These are phyloP conservation scores for Neonectria hederae DNA, from an alignment of 2,329 filamentous ascomycete species.

Conservation along the genomic window DNA sequence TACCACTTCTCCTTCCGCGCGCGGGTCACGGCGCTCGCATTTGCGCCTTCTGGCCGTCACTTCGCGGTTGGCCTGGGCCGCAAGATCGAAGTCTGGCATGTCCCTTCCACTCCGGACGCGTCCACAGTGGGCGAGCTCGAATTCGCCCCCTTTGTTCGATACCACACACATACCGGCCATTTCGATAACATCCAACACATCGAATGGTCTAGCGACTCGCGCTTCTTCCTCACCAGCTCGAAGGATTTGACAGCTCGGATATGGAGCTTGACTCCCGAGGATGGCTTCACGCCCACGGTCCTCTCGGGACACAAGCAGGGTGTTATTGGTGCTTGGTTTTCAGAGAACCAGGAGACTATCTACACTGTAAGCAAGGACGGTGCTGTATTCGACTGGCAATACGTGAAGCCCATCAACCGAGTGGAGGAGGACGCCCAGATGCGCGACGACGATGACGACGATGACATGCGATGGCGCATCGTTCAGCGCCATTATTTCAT, in stretches of 20 bases:
- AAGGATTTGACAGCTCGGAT: conserved; percentile 93
- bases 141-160: conserved; percentile 92
- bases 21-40: conserved; percentile 83
- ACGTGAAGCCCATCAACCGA: conserved; percentile 68
- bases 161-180: conserved; percentile 87
- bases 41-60: conserved; percentile 89
- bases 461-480: conserved; percentile 87
- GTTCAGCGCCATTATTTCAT: conserved; percentile 93
- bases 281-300: conserved; percentile 89
- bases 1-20: conserved; percentile 96
- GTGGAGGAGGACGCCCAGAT: conserved; percentile 69
- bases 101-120: conserved; percentile 86
- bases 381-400: conserved; percentile 95
- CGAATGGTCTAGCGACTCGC: conserved; percentile 94
- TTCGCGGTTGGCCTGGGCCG: conserved; percentile 91
- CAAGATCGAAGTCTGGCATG: conserved; percentile 94
- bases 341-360: conserved; percentile 91
- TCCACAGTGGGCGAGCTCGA: conserved; percentile 84
- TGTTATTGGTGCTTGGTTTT: conserved; percentile 97
- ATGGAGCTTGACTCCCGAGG: conserved; percentile 91
- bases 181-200: conserved; percentile 88
- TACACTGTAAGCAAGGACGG: conserved; percentile 98
- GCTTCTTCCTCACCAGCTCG: conserved; percentile 92
- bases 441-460: conserved; percentile 65
- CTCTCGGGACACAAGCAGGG: conserved; percentile 90